These are phyloP conservation scores for Hymenoscyphus repandus DNA, from an alignment of 2,329 filamentous ascomycete genomes.

Conservation along the genomic window DNA sequence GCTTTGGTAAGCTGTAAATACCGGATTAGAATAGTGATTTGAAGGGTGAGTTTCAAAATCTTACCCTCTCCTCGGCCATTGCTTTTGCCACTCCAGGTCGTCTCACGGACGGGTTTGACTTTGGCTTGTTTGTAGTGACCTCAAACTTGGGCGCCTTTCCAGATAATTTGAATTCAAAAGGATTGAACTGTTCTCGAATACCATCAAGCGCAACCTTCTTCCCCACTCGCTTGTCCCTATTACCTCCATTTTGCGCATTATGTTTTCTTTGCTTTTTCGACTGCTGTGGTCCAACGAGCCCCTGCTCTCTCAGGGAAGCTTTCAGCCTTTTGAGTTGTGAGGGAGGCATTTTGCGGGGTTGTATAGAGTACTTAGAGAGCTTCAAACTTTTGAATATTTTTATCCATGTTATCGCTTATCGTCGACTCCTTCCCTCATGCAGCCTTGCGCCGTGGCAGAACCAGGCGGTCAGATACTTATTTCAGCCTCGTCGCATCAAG, in stretches of 20 bases:
- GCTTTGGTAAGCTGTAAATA: slow-evolving; percentile 15
- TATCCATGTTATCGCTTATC: slow-evolving; percentile 22
- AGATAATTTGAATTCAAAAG: slow-evolving; percentile 86
- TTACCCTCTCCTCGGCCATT: slow-evolving; percentile 75
- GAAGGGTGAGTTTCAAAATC: neutral
- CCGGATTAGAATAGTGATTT: slow-evolving; percentile 10
- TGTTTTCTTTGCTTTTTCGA: slow-evolving; percentile 92
- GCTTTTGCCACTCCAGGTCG: slow-evolving; percentile 82
- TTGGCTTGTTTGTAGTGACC: slow-evolving; percentile 62
- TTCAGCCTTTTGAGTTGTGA: slow-evolving; percentile 97
- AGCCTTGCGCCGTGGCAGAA: slow-evolving; percentile 6
- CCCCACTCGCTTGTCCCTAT: slow-evolving; percentile 68
- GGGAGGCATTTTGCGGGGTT: slow-evolving; percentile 64
- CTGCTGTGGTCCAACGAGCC: slow-evolving; percentile 83
- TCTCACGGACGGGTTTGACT: slow-evolving; percentile 56
- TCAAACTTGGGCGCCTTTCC: slow-evolving; percentile 78
- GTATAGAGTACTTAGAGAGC: neutral
- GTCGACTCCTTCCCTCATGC: slow-evolving; percentile 7
- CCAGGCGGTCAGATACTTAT: slow-evolving; percentile 6
- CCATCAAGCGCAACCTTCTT: slow-evolving; percentile 72
- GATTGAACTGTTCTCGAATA: slow-evolving; percentile 96
- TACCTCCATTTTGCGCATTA: slow-evolving; percentile 59
- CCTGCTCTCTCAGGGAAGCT: slow-evolving; percentile 80
- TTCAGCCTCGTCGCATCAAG: neutral
- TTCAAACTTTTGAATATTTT: slow-evolving; percentile 14